Evolutionary conservation across 805 yeast species (phyloP).

Genomic region (Saccharomycopsis schoenii): DNA sequence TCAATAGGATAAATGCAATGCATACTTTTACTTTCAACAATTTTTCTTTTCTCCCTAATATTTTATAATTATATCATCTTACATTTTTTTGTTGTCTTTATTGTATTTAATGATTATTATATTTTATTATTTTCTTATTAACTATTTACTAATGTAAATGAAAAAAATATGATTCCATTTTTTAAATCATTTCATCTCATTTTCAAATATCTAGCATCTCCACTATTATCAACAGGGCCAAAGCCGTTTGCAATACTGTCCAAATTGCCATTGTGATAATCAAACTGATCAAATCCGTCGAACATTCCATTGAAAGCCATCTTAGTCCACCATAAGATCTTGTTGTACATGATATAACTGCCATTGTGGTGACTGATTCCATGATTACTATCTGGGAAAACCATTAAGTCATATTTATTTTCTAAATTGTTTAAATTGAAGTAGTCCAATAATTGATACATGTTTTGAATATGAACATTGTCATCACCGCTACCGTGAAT

Average conservation of each 20-base stretch:
- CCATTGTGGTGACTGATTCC: conserved; percentile 66
- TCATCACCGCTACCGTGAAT: conserved; percentile 83
- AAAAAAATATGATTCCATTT: not conserved
- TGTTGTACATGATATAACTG: conserved; percentile 56
- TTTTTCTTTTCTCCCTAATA: too few species aligned
- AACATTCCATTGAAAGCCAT: conserved; percentile 48
- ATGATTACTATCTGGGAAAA: conserved; percentile 79
- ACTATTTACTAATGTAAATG: not conserved
- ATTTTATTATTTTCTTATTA: too few species aligned
- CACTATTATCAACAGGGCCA: not conserved
- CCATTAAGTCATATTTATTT: conserved; percentile 61
- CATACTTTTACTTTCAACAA: too few species aligned
- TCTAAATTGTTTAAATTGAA: conserved; percentile 49
- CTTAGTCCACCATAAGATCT: conserved; percentile 52
- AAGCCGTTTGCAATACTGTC: not conserved
- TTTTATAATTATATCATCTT: too few species aligned
- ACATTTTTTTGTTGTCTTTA: too few species aligned
- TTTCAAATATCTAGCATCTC: conserved; percentile 2
- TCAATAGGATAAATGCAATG: too few species aligned
- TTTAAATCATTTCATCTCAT: not conserved
- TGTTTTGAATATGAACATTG: conserved; percentile 71
- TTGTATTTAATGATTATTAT: too few species aligned
- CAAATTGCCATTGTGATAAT: conserved; percentile 15
- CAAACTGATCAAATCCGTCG: conserved; percentile 21
- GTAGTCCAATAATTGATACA: conserved; percentile 49